Conservation (phyloP, 257 asterid genomes). For the Ilex asprella region DNA sequence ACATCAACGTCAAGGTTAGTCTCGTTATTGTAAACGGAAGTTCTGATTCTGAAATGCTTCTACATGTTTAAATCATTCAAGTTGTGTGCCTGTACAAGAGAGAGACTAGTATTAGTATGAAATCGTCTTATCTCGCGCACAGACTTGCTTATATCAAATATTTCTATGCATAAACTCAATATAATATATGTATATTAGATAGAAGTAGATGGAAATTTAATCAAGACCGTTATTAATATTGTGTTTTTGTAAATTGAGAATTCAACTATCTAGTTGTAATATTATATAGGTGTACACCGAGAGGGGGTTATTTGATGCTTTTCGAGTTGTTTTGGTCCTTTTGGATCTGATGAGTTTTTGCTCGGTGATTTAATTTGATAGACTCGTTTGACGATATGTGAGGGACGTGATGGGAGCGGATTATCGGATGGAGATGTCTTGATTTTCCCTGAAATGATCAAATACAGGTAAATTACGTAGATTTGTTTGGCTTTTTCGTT, state of each 20-base stretch:
- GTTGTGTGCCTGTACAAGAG: not conserved
- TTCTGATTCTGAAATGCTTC: not conserved
- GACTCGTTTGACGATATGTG: conserved; percentile 85
- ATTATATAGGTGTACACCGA: not conserved
- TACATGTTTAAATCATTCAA: not conserved
- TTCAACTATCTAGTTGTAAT: not conserved
- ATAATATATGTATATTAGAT: too few relatives aligned
- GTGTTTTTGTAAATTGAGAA: too few relatives aligned
- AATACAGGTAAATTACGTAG: conserved; percentile 56
- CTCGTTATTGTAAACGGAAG: not conserved
- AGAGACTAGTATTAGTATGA: not conserved
- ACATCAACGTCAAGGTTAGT: conserved; percentile 49
- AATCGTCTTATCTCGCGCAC: not conserved
- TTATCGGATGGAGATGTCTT: conserved; percentile 81
- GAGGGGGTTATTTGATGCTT: conserved; percentile 7
- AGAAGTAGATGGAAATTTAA: too few relatives aligned
- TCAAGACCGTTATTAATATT: too few relatives aligned
- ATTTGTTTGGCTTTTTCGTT: conserved; percentile 5
- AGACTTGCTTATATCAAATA: not conserved
- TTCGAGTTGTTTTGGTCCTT: not conserved
- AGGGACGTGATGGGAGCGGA: conserved; percentile 46
- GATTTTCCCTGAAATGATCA: conserved; percentile 80
- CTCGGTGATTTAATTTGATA: conserved; percentile 25
- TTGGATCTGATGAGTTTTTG: not conserved
- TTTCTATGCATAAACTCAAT: not conserved